Evolutionary conservation across 1,284 basidiomycete species (phyloP).

Genomic region (Crucibulum parvulum): DNA sequence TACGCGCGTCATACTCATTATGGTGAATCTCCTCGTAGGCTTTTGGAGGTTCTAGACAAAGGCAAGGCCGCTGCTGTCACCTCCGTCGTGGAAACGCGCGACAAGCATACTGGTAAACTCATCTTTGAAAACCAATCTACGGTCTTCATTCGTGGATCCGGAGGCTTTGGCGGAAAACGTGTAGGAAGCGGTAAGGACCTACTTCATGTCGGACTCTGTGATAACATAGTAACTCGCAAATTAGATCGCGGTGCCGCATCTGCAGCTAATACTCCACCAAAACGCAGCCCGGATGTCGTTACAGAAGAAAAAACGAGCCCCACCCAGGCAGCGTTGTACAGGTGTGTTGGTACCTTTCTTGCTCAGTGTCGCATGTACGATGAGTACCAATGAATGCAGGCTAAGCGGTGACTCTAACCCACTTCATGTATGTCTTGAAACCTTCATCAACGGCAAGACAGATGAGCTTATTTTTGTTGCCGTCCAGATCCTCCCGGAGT

Average conservation of each 20-base stretch:
- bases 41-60: constrained; percentile 87
- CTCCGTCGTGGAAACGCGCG: constrained; percentile 78
- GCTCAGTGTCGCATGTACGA: constrained; percentile 5
- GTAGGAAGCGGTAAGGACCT: constrained; percentile 69
- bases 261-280: constrained; percentile 85
- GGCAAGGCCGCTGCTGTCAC: constrained; percentile 94
- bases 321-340: constrained; percentile 90
- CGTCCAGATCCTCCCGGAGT: constrained; percentile 86
- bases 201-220: not conserved
- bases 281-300: constrained; percentile 84
- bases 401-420: constrained; percentile 93
- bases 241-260: constrained; percentile 91
- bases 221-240: not conserved
- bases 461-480: constrained; percentile 1
- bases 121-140: constrained; percentile 96
- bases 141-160: constrained; percentile 92
- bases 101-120: constrained; percentile 80
- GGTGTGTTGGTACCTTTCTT: constrained; percentile 51
- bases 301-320: constrained; percentile 86
- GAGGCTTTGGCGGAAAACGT: constrained; percentile 95
- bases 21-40: constrained; percentile 40
- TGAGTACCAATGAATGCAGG: constrained; percentile 39
- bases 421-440: constrained; percentile 70
- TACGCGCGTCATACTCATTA: not conserved
- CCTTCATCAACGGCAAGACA: not conserved